Conservation (phyloP, 768 basidiomycete genomes). For the Mycena leptocephala region DNA sequence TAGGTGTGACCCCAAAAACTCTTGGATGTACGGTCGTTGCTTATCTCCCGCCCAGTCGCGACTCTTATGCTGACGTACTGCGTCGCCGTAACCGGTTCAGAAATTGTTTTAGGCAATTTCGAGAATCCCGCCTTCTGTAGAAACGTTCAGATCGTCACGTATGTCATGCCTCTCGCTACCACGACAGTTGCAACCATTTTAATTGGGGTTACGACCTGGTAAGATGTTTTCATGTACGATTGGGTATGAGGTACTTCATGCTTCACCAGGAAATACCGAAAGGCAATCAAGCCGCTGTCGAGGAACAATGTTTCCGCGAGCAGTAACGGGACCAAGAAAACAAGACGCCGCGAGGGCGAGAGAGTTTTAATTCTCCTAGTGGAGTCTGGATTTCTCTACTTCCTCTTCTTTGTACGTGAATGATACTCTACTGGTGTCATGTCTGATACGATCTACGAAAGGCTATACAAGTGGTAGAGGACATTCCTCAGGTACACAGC, state of each 20-base stretch:
- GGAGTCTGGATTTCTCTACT: constrained; percentile 23
- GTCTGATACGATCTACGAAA: not conserved
- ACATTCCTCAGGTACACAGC: constrained; percentile 10
- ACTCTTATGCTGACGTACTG: constrained; percentile 29
- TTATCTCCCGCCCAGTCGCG: not conserved
- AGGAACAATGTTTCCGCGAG: not conserved
- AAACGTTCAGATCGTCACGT: constrained; percentile 9
- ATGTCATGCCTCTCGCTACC: constrained; percentile 21
- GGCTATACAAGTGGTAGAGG: not conserved
- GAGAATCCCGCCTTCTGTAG: constrained; percentile 24
- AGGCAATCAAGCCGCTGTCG: not conserved
- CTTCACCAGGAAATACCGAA: constrained; percentile 3
- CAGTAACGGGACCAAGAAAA: not conserved
- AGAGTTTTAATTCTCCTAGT: constrained; percentile 12
- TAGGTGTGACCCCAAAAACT: not conserved
- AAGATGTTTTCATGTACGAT: not conserved
- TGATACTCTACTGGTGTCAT: not conserved
- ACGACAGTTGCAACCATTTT: constrained; percentile 20
- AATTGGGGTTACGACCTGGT: constrained; percentile 20
- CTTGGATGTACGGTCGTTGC: not conserved
- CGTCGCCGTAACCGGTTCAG: constrained; percentile 13
- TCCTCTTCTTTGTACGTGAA: constrained; percentile 24
- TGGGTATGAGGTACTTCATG: not conserved
- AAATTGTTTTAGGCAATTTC: constrained; percentile 27
- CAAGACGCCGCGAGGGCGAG: not conserved